phyloP scores from a whole-genome alignment of 345 rosid species.

The Boechera divaricarpa region DNA sequence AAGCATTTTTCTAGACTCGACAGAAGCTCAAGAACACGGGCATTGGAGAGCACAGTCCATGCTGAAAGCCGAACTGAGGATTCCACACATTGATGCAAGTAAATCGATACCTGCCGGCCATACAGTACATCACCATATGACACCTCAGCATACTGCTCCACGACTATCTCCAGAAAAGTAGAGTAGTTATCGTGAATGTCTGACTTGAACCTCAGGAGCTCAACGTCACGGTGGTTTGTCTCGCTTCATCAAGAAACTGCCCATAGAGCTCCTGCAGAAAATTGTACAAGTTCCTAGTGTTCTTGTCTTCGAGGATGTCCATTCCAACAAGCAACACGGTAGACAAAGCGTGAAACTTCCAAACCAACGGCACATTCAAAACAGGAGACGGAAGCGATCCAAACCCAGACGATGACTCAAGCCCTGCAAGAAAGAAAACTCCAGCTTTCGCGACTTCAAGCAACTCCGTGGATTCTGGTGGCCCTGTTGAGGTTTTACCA shows the following conservation, averaged over 20 bases:
- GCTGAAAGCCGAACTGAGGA: slow-evolving; percentile 68
- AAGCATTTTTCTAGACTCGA: slow-evolving; percentile 73
- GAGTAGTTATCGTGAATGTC: slow-evolving; percentile 79
- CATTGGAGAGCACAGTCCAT: slow-evolving; percentile 70
- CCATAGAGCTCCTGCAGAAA: slow-evolving; percentile 80
- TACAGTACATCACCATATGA: slow-evolving; percentile 76
- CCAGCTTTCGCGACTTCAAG: slow-evolving; percentile 74
- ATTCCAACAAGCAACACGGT: slow-evolving; percentile 68
- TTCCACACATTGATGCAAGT: slow-evolving; percentile 74
- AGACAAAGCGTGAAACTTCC: slow-evolving; percentile 92
- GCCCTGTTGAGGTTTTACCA: slow-evolving; percentile 46
- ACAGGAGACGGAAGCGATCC: slow-evolving; percentile 57
- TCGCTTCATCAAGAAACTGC: slow-evolving; percentile 60
- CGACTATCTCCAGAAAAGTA: slow-evolving; percentile 70
- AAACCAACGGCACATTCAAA: slow-evolving; percentile 61
- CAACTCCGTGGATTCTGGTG: slow-evolving; percentile 45
- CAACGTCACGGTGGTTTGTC: slow-evolving; percentile 38
- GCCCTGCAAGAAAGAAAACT: slow-evolving; percentile 76
- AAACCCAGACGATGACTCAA: slow-evolving; percentile 65
- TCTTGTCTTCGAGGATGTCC: slow-evolving; percentile 76
- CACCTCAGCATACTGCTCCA: slow-evolving; percentile 78
- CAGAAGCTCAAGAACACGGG: slow-evolving; percentile 81
- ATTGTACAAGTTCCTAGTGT: slow-evolving; percentile 62
- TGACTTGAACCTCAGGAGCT: slow-evolving; percentile 68
- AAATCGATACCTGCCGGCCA: slow-evolving; percentile 79